Percentiles rank a stretch among this genome's conserved stretches.
These are phyloP conservation scores for Clonostachys chloroleuca DNA, from an alignment of 2,329 filamentous ascomycete species.

Conservation along the genomic window DNA sequence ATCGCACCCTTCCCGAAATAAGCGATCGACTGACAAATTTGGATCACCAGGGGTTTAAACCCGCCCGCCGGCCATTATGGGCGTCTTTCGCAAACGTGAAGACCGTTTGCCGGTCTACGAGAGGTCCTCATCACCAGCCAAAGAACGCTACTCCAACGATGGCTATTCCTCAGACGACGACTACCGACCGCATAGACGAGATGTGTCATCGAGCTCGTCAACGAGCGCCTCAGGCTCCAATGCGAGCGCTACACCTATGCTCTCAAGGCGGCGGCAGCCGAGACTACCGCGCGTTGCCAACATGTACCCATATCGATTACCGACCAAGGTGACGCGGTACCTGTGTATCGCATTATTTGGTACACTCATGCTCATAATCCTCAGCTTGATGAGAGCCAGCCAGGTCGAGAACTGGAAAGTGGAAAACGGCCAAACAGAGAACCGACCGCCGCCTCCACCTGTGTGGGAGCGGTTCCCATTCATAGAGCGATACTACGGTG, in stretches of 20 bases:
- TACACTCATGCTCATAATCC: constrained; percentile 71
- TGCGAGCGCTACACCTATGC: constrained; percentile 36
- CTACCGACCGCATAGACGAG: constrained; percentile 11
- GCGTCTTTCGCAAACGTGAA: constrained; percentile 41
- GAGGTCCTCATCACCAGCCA: constrained; percentile 31
- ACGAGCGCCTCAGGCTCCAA: constrained; percentile 43
- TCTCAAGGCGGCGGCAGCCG: constrained; percentile 26
- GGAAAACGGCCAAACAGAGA: constrained; percentile 42
- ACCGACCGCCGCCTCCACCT: constrained; percentile 55
- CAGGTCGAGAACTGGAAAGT: constrained; percentile 62
- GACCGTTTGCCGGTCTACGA: constrained; percentile 48
- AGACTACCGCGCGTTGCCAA: constrained; percentile 10
- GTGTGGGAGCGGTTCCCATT: constrained; percentile 85
- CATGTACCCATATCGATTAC: constrained; percentile 55
- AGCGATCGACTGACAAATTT: not conserved
- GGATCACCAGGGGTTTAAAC: not conserved
- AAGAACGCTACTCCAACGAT: constrained; percentile 48
- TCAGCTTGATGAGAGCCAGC: constrained; percentile 70
- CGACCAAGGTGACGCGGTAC: constrained; percentile 71
- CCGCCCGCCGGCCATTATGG: constrained; percentile 32
- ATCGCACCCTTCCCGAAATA: too few species aligned
- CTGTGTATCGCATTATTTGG: constrained; percentile 69
- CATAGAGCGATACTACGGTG: constrained; percentile 84
- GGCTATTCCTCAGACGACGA: constrained; percentile 24
- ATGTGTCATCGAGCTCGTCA: constrained; percentile 42